Evolutionary conservation across 2,329 filamentous ascomycete species (phyloP), one percentile per base, ranked within the genome.

Genomic region (Sphaerulina populicola): DNA sequence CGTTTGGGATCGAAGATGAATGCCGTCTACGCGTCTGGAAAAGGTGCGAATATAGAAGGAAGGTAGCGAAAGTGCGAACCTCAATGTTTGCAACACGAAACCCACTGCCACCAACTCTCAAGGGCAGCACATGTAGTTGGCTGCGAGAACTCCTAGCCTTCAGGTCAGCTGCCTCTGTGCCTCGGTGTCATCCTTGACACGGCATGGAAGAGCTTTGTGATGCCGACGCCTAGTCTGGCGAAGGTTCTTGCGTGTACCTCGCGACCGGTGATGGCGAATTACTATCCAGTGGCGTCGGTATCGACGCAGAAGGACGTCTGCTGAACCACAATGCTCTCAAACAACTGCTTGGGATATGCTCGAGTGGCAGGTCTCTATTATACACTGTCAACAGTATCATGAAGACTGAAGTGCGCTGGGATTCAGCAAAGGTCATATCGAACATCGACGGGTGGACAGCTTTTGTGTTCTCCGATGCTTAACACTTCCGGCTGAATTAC

Each of bases 1-100:
- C 65, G 65, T 0, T 66, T 82, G 10, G 68, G 74, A 2, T 67
- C 72, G 37, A 77, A 80, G 6, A 82, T 88, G 66, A 79, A 79
- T 46, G 89, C 88, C 65, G 73, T 88, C 56, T 85, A 81, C 62
- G 77, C 89, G 29, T 88, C 85, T 0, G 84, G 82, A 44, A 69
- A 72, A 46, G 80, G 80, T 41, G 77, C 82, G 0, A 83, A 80
- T 1, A 74, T 75, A 14, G 68, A 68, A 1, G 75, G 76, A 2
- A 63, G 64, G 68, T 11, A 67, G 69, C 29, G 55, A 63, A 56
- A 72, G 71, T 40, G 68, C 73, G 0, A 65, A 68, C 6, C 72
- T 88, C 49, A 73, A 71, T 29, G 72, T 77, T 1, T 77, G 77
- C 58, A 79, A 75, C 9, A 69, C 82, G 6, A 74, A 85, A 0